Conservation (phyloP, 2,329 filamentous ascomycete genomes). For the Microcyclosporella mali region DNA sequence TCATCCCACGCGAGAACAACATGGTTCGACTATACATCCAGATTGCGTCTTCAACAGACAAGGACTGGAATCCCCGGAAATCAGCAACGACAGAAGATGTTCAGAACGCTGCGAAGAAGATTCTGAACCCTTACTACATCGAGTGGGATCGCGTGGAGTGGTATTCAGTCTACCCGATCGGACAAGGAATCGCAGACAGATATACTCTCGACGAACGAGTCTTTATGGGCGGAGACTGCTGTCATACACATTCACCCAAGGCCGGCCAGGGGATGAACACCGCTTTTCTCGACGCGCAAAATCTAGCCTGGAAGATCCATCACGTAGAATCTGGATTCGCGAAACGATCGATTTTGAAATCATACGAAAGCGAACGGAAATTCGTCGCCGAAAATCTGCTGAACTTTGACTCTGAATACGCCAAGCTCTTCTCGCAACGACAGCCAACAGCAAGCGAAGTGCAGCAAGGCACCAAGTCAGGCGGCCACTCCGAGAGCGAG, state of each 20-base stretch:
- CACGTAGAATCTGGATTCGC: constrained; percentile 80
- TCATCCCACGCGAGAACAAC: constrained; percentile 51
- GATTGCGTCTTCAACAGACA: constrained; percentile 56
- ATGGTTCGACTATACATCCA: constrained; percentile 54
- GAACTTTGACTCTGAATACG: constrained; percentile 82
- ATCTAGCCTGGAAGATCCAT: constrained; percentile 94
- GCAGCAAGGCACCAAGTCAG: constrained; percentile 56
- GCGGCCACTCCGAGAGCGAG: constrained; percentile 33
- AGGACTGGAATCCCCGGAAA: constrained; percentile 57
- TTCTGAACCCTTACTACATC: constrained; percentile 54
- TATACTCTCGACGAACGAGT: constrained; percentile 60
- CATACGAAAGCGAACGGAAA: constrained; percentile 82
- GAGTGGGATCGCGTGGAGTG: constrained; percentile 60
- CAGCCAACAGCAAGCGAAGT: constrained; percentile 69
- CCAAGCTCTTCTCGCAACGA: constrained; percentile 78
- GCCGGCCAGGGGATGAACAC: constrained; percentile 61
- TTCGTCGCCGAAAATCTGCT: constrained; percentile 77
- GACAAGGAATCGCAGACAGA: constrained; percentile 58
- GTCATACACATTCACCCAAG: constrained; percentile 59
- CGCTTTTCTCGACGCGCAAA: constrained; percentile 61
- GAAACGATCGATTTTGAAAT: constrained; percentile 65
- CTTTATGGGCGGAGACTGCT: constrained; percentile 61
- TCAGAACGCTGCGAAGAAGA: constrained; percentile 52
- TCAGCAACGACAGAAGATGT: constrained; percentile 55
- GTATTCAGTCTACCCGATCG: constrained; percentile 62